A percentile compares a stretch with the other conserved stretches of the same genome.
Conservation (phyloP, 257 asterid species). For the Craterostigma plantagineum region DNA sequence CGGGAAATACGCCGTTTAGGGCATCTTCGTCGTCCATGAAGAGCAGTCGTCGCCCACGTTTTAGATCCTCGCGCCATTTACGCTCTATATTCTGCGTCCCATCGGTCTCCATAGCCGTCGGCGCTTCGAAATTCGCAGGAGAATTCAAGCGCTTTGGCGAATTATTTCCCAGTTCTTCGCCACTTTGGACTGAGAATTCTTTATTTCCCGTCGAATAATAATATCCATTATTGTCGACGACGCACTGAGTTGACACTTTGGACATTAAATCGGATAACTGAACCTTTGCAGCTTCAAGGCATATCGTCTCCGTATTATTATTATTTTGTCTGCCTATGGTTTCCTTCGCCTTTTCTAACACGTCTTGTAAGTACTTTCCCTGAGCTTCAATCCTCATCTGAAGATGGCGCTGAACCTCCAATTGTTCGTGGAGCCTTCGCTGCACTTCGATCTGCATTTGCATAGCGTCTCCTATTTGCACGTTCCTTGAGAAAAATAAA, state of each 20-base stretch:
- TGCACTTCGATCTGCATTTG: conserved; percentile 74
- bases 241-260: conserved; percentile 47
- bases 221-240: conserved; percentile 16
- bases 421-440: conserved; percentile 60
- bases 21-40: conserved; percentile 15
- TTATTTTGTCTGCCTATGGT: conserved; percentile 57
- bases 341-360: conserved; percentile 78
- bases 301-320: conserved; percentile 27
- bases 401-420: conserved; percentile 81
- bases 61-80: conserved; percentile 10
- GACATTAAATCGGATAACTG: conserved; percentile 55
- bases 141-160: too few relatives aligned
- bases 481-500: conserved; percentile 18
- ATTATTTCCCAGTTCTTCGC: too few relatives aligned
- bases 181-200: conserved; percentile 28
- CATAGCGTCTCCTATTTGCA: conserved; percentile 53
- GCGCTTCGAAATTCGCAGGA: too few relatives aligned
- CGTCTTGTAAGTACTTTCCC: conserved; percentile 64
- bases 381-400: conserved; percentile 81
- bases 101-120: conserved; percentile 16
- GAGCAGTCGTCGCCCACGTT: conserved; percentile 18
- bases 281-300: conserved; percentile 53
- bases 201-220: conserved; percentile 30
- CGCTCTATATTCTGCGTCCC: conserved; percentile 11
- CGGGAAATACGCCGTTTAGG: conserved; percentile 13